phyloP scores from a whole-genome alignment of 371 early-diverging fungal genomes.

The Rhizopus sp. region DNA sequence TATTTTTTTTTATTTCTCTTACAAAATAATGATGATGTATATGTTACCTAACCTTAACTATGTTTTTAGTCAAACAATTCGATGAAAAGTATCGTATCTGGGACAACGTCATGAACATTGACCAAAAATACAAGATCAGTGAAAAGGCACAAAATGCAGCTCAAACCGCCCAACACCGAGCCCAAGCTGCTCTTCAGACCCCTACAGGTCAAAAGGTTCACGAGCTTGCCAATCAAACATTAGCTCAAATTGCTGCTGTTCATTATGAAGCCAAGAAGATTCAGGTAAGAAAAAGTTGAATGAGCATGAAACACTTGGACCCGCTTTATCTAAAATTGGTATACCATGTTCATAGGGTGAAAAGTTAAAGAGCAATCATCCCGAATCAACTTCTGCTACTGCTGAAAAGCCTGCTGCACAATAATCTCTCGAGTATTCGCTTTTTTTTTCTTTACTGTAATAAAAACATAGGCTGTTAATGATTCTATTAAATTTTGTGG shows the following conservation, averaged over 20 bases:
- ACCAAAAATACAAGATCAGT: slow-evolving; percentile 61
- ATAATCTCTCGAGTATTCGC: too few species aligned
- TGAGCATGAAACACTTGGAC: neutral
- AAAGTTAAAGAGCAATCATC: neutral
- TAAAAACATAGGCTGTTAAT: too few species aligned
- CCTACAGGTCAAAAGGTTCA: slow-evolving; percentile 61
- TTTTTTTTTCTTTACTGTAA: too few species aligned
- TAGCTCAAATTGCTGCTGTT: slow-evolving; percentile 61
- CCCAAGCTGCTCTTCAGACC: slow-evolving; percentile 54
- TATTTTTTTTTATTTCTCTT: slow-evolving; percentile 9
- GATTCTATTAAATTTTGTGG: too few species aligned
- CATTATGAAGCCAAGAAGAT: slow-evolving; percentile 63
- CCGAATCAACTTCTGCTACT: neutral
- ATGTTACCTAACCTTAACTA: neutral
- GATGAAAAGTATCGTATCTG: slow-evolving; percentile 63
- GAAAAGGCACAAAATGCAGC: slow-evolving; percentile 57
- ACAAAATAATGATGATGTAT: neutral
- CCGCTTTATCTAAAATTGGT: neutral
- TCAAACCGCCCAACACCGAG: slow-evolving; percentile 48
- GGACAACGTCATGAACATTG: slow-evolving; percentile 55
- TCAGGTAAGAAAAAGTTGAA: slow-evolving; percentile 16
- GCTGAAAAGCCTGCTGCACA: neutral
- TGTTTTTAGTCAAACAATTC: slow-evolving; percentile 45
- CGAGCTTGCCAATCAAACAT: slow-evolving; percentile 51
- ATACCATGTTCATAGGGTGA: slow-evolving; percentile 11